These are phyloP conservation scores for Colletotrichum orbiculare DNA, from an alignment of 2,329 filamentous ascomycete species.

Conservation along the genomic window DNA sequence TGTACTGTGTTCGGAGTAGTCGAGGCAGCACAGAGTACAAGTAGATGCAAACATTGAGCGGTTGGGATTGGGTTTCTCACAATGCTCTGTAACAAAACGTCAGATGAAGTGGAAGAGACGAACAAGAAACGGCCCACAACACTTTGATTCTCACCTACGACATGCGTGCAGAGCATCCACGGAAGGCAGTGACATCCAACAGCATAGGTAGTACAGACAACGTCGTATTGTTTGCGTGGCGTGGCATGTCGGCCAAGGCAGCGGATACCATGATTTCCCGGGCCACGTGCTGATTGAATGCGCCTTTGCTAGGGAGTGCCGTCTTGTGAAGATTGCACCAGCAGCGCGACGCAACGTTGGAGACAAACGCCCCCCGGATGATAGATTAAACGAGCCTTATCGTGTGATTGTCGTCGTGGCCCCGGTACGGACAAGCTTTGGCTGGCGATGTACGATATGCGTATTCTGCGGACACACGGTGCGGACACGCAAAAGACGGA, in stretches of 20 bases:
- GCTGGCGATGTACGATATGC: neutral
- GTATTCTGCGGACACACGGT: too few species aligned
- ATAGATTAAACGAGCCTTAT: neutral
- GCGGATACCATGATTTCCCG: neutral
- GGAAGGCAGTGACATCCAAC: neutral
- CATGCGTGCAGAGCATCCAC: neutral
- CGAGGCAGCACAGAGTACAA: too few species aligned
- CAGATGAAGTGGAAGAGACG: neutral
- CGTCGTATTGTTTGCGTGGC: neutral
- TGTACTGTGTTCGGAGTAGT: too few species aligned
- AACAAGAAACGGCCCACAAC: constrained; percentile 2
- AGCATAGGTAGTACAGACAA: too few species aligned
- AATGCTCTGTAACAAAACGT: constrained; percentile 4
- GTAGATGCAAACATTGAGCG: constrained; percentile 21
- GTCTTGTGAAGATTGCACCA: neutral
- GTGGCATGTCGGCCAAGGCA: neutral
- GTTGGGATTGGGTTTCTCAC: constrained; percentile 13
- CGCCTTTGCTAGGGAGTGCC: neutral
- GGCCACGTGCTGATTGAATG: constrained; percentile 15
- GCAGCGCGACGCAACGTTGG: neutral
- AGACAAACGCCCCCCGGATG: constrained; percentile 7
- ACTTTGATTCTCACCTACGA: neutral
- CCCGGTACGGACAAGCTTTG: constrained; percentile 5
- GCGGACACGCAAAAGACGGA: too few species aligned
- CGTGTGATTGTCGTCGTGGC: neutral